Base-by-base conservation (phyloP, 1,139 yeast species). In the Ogataea hybrid region DNA sequence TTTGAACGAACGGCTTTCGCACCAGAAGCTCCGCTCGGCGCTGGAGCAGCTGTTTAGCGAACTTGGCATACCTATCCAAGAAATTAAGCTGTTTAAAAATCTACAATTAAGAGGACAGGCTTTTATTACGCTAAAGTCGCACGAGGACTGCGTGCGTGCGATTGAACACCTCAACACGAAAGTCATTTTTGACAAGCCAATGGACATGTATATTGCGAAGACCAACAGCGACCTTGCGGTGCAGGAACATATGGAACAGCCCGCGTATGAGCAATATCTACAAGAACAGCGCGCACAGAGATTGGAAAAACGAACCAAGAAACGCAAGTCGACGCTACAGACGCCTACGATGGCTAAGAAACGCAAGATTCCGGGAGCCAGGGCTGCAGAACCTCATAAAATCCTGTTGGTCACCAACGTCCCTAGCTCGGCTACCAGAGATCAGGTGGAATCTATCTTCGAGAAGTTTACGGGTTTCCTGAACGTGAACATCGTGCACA, bases 91-190 rank as follows among this genome's bases (percentile, higher is more conserved):
- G 1, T 81, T 79, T 48, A 73, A 73, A 49, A 82, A 80, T 54
- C 56, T 85, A 21, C 73, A 71, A 44, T 71, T 85, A 74, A 72
- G 81, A 43, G 96, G 96, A 2, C 97, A 89, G 62, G 96, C 96
- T 2, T 92, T 89, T 62, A 71, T 92, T 6, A 82, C 90, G 0
- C 81, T 80, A 49, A 70, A 65, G 3, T 58, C 63, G 16, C 54
- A 58, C 1, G 65, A 66, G 3, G 60, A 67, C 6, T 84, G 94
- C 0, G 48, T 55, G 3, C 54, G 57, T 23, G 94, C 94, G 0
- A 56, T 75, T 15, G 59, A 65, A 6, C 65, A 57, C 6, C 58
- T 77, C 32, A 64, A 77, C 40, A 72, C 76, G 2, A 55, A 62
- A 14, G 61, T 60, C 22, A 51, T 88, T 10, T 78, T 75, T 53